Evolutionary conservation across 345 rosid genomes (phyloP).

Genomic region (Euphorbia pulcherrima): DNA sequence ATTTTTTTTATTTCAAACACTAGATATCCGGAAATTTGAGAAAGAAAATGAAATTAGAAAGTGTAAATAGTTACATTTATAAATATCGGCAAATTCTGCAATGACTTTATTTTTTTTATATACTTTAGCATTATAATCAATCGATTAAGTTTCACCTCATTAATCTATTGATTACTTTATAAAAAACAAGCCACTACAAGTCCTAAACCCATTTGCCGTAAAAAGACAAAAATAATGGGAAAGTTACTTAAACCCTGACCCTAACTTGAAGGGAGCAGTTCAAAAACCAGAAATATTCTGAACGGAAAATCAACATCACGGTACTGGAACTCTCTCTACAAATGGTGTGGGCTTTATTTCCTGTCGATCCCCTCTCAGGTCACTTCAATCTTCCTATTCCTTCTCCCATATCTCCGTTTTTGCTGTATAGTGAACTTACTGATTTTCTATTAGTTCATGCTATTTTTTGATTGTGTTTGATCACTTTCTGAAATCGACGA

Average conservation of each 20-base stretch:
- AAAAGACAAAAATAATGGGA: too few relatives aligned
- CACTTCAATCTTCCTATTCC: background rate
- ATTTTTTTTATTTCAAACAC: too few relatives aligned
- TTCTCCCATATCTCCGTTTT: background rate
- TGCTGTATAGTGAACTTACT: background rate
- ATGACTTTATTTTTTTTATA: too few relatives aligned
- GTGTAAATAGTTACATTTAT: too few relatives aligned
- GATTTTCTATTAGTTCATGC: background rate
- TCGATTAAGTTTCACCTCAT: too few relatives aligned
- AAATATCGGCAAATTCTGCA: too few relatives aligned
- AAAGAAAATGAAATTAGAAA: too few relatives aligned
- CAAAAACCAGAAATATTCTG: background rate
- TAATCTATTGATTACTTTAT: too few relatives aligned
- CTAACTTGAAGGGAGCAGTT: background rate
- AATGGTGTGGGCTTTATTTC: slow-evolving; percentile 84
- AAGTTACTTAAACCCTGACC: background rate
- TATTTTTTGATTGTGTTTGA: background rate
- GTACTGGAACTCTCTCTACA: background rate
- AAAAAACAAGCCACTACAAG: too few relatives aligned
- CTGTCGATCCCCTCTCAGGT: slow-evolving; percentile 73
- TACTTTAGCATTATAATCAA: too few relatives aligned
- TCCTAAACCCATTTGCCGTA: too few relatives aligned
- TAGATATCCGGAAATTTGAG: too few relatives aligned
- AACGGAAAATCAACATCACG: background rate
- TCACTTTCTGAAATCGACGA: background rate